Evolutionary conservation across 345 rosid genomes (phyloP).

Genomic region (Alliaria petiolata): DNA sequence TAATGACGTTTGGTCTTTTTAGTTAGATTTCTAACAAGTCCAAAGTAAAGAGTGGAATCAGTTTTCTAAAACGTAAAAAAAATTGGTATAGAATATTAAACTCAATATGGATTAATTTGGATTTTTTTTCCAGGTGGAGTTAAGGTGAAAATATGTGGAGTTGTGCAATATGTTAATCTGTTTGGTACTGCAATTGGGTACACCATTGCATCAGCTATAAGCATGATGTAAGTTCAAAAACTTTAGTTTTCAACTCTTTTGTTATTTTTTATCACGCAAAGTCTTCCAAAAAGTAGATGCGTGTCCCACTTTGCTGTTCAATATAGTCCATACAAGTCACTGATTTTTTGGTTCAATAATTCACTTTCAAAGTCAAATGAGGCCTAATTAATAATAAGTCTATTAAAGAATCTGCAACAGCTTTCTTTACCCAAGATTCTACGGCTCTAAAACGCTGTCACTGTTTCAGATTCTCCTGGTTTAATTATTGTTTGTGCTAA

Average conservation of each 20-base stretch:
- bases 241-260: background rate
- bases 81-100: no score
- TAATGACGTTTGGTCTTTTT: no score
- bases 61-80: background rate
- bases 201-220: constrained; percentile 68
- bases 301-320: constrained; percentile 21
- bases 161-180: constrained; percentile 61
- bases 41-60: no score
- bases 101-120: background rate
- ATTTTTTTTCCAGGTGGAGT: constrained; percentile 46
- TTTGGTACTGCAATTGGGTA: constrained; percentile 77
- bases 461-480: background rate
- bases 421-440: background rate
- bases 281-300: constrained; percentile 21
- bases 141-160: constrained; percentile 59
- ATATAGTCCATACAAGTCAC: background rate
- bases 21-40: no score
- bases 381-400: background rate
- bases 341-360: constrained; percentile 10
- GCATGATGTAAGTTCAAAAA: constrained; percentile 50
- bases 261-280: background rate
- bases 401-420: constrained; percentile 3
- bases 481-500: background rate
- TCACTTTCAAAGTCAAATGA: constrained; percentile 8
- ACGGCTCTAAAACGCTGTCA: constrained; percentile 17